These are phyloP conservation scores for Fusarium fracticaudum DNA, from an alignment of 2,329 filamentous ascomycete genomes.

Conservation along the genomic window DNA sequence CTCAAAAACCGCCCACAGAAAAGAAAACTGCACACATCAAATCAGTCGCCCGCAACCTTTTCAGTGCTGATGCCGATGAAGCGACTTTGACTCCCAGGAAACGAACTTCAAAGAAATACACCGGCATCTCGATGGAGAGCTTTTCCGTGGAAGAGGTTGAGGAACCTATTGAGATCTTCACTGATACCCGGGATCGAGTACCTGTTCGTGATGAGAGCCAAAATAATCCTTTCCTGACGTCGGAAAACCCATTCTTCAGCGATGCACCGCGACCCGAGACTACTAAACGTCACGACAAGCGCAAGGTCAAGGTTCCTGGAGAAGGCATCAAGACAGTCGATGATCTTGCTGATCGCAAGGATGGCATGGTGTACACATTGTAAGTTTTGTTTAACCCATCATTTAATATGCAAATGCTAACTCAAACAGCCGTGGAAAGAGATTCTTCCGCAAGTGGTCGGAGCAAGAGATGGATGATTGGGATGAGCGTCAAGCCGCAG, in stretches of 20 bases:
- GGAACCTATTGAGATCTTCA: slow-evolving; percentile 76
- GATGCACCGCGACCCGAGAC: slow-evolving; percentile 53
- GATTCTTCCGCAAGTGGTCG: slow-evolving; percentile 76
- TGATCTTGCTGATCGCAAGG: slow-evolving; percentile 69
- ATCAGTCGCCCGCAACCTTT: slow-evolving; percentile 69
- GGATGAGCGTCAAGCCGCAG: slow-evolving; percentile 49
- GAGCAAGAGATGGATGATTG: slow-evolving; percentile 49
- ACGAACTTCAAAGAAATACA: slow-evolving; percentile 66
- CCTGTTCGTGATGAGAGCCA: slow-evolving; percentile 72
- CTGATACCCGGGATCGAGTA: slow-evolving; percentile 80
- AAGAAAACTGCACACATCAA: slow-evolving; percentile 62
- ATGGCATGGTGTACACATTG: slow-evolving; percentile 82
- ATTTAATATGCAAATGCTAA: slow-evolving; percentile 2
- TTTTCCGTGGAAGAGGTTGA: slow-evolving; percentile 67
- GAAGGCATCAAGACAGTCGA: slow-evolving; percentile 69
- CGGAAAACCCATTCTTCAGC: slow-evolving; percentile 77
- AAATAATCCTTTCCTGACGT: slow-evolving; percentile 77
- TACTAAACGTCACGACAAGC: slow-evolving; percentile 63
- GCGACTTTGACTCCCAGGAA: slow-evolving; percentile 70
- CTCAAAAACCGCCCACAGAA: slow-evolving; percentile 67
- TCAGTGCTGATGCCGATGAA: slow-evolving; percentile 66
- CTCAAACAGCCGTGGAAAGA: slow-evolving; percentile 76
- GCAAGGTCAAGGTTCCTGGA: slow-evolving; percentile 64
- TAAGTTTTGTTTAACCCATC: slow-evolving; percentile 58
- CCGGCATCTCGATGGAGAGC: slow-evolving; percentile 64